Evolutionary conservation across 2,329 filamentous ascomycete genomes (phyloP).

Genomic region (Aureobasidium mangrovei): DNA sequence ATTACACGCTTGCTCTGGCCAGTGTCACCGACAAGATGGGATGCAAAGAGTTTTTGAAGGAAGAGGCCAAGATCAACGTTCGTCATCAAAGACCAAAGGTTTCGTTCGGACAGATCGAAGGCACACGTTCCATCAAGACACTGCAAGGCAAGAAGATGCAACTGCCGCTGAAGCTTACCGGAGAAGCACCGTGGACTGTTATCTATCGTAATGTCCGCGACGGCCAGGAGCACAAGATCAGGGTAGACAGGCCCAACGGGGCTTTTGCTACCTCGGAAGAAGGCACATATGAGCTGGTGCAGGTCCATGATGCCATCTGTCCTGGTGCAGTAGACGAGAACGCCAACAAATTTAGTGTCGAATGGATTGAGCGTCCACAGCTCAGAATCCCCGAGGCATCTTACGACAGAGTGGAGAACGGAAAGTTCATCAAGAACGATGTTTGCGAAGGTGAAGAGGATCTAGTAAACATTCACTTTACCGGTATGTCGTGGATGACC

Average conservation of each 20-base stretch:
- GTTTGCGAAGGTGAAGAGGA: constrained; percentile 95
- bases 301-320: constrained; percentile 71
- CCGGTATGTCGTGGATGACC: constrained; percentile 42
- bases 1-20: constrained; percentile 78
- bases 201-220: constrained; percentile 50
- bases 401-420: constrained; percentile 45
- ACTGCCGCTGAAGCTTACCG: constrained; percentile 76
- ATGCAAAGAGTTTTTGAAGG: constrained; percentile 78
- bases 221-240: constrained; percentile 21
- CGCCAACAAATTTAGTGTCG: constrained; percentile 67
- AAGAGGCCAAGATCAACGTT: constrained; percentile 77
- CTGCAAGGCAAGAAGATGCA: constrained; percentile 66
- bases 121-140: constrained; percentile 63
- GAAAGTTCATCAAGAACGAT: constrained; percentile 61
- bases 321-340: constrained; percentile 68
- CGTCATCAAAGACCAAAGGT: constrained; percentile 80
- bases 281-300: constrained; percentile 72
- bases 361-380: constrained; percentile 75
- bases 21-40: constrained; percentile 78
- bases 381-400: constrained; percentile 53
- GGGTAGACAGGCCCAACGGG: constrained; percentile 23
- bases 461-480: constrained; percentile 69
- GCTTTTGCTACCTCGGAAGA: constrained; percentile 21
- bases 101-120: constrained; percentile 77
- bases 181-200: constrained; percentile 76